A percentile compares a stretch with the other conserved stretches of the same genome.
Conservation (phyloP, 805 yeast species). For the Candida mattraensis region DNA sequence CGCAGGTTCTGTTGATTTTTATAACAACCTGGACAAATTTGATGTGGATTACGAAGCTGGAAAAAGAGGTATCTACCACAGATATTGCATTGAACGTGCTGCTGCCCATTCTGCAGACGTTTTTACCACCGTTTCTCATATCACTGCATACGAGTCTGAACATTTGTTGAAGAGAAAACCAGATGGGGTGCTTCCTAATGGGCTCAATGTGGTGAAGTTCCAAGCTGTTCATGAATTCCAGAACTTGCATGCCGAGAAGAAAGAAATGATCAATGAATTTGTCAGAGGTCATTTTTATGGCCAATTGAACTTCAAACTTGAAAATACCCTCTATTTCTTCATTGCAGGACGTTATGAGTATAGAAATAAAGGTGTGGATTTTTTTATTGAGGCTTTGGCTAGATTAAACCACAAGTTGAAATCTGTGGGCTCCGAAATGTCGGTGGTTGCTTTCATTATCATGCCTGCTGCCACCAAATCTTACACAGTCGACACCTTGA, state of each 20-base stretch:
- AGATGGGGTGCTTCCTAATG: slow-evolving; percentile 97
- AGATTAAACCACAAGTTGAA: slow-evolving; percentile 86
- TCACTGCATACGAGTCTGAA: slow-evolving; percentile 95
- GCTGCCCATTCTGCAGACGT: slow-evolving; percentile 97
- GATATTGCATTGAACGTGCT: slow-evolving; percentile 95
- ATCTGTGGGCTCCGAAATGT: slow-evolving; percentile 77
- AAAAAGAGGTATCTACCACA: slow-evolving; percentile 93
- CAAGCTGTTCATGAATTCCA: slow-evolving; percentile 98
- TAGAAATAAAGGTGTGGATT: slow-evolving; percentile 95
- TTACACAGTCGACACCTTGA: slow-evolving; percentile 91
- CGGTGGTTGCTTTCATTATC: slow-evolving; percentile 94
- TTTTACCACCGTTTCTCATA: slow-evolving; percentile 95
- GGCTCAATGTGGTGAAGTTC: slow-evolving; percentile 91
- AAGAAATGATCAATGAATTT: slow-evolving; percentile 90
- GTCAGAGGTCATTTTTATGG: slow-evolving; percentile 98
- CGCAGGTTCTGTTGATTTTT: slow-evolving; percentile 95
- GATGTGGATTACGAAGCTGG: slow-evolving; percentile 99
- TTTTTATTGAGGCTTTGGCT: slow-evolving; percentile 90
- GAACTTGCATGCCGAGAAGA: slow-evolving; percentile 87
- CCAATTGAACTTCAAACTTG: slow-evolving; percentile 89
- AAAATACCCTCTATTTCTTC: slow-evolving; percentile 90
- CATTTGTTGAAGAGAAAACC: slow-evolving; percentile 93
- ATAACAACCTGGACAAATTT: slow-evolving; percentile 81
- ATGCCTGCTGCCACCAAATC: slow-evolving; percentile 97
- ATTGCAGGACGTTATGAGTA: slow-evolving; percentile 97